phyloP scores from a whole-genome alignment of 2,329 filamentous ascomycete species.

The Phoma sp. region DNA sequence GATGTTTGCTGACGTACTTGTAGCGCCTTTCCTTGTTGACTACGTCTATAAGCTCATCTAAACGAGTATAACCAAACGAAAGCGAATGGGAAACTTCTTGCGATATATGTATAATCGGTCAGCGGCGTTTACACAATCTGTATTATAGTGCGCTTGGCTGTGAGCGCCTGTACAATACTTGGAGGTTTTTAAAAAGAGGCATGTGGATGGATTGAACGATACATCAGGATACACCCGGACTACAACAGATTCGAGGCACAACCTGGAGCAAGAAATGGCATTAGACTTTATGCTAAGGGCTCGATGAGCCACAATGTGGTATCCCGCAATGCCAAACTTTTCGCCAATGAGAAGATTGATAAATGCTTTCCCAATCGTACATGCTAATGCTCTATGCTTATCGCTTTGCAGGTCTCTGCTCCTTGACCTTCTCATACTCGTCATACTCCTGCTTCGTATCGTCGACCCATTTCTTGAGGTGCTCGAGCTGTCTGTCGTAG shows the following conservation, averaged over 20 bases:
- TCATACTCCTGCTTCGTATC: slow-evolving; percentile 66
- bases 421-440: slow-evolving; percentile 57
- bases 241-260: not conserved
- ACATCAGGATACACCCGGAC: not conserved
- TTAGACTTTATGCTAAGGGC: slow-evolving; percentile 9
- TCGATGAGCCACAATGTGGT: slow-evolving; percentile 13
- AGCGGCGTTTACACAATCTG: slow-evolving; percentile 9
- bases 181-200: not conserved
- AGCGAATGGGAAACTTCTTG: too few species aligned
- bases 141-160: slow-evolving; percentile 11
- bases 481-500: slow-evolving; percentile 79
- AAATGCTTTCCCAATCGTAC: slow-evolving; percentile 23
- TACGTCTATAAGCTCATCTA: slow-evolving; percentile 61
- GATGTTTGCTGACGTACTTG: not conserved
- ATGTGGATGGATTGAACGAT: not conserved
- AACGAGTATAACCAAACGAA: slow-evolving; percentile 17
- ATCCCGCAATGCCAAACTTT: slow-evolving; percentile 26
- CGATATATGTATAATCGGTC: slow-evolving; percentile 2
- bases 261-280: slow-evolving; percentile 5
- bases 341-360: slow-evolving; percentile 22
- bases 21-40: slow-evolving; percentile 65
- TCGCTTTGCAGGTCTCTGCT: slow-evolving; percentile 35
- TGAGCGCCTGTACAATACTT: slow-evolving; percentile 16
- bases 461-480: slow-evolving; percentile 73
- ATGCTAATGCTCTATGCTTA: slow-evolving; percentile 20